phyloP scores from a whole-genome alignment of 345 rosid species.

The Gossypium longicalyx region DNA sequence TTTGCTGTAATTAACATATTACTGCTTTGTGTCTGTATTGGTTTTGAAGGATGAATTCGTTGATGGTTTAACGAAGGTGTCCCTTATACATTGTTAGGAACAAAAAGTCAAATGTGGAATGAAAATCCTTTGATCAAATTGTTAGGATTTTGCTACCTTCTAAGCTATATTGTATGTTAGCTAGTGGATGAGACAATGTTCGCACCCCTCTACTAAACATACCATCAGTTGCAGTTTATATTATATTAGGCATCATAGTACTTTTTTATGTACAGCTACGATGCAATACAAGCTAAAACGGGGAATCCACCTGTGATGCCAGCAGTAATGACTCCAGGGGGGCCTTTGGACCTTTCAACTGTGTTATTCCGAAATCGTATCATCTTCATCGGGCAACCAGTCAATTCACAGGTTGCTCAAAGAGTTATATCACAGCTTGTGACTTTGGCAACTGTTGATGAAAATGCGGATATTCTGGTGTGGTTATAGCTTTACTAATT shows the following conservation, averaged over 20 bases:
- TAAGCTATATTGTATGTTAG: not conserved
- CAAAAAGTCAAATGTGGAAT: not conserved
- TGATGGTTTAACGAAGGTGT: not conserved
- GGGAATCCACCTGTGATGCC: slow-evolving; percentile 92
- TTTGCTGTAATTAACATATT: not conserved
- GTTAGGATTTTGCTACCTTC: not conserved
- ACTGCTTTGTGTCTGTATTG: not conserved
- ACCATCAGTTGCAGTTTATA: not conserved
- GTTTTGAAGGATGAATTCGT: not conserved
- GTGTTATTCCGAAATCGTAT: slow-evolving; percentile 80
- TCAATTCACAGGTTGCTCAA: slow-evolving; percentile 85
- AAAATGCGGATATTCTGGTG: slow-evolving; percentile 85
- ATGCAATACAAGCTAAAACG: slow-evolving; percentile 44
- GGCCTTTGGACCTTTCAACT: slow-evolving; percentile 81
- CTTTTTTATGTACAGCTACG: not conserved
- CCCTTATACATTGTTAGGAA: not conserved
- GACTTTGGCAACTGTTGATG: slow-evolving; percentile 82
- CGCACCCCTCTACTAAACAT: not conserved
- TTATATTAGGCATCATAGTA: not conserved
- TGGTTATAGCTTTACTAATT: slow-evolving; percentile 8
- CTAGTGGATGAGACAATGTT: not conserved
- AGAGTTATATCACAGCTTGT: slow-evolving; percentile 89
- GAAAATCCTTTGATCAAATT: not conserved
- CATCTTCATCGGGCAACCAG: slow-evolving; percentile 80
- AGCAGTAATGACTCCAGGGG: slow-evolving; percentile 81